Evolutionary conservation across 164 flowering plant genomes (phyloP).

Genomic region (Houttuynia cordata): DNA sequence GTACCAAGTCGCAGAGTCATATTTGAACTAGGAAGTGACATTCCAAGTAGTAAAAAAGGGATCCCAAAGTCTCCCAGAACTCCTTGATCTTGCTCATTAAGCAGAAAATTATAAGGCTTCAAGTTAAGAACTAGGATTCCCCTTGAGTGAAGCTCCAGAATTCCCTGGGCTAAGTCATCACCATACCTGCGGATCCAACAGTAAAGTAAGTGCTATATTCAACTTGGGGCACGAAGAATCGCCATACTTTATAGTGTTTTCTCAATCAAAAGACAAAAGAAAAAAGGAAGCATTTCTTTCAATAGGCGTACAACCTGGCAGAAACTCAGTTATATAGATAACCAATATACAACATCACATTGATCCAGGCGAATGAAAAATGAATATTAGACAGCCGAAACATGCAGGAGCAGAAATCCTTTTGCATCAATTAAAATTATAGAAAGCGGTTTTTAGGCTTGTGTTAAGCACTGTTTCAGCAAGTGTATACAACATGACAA

Average conservation of each 20-base stretch:
- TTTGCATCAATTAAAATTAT: too few species aligned
- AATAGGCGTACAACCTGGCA: neutral
- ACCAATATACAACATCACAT: neutral
- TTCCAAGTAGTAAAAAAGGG: slow-evolving; percentile 56
- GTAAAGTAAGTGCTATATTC: neutral
- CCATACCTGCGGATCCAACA: slow-evolving; percentile 48
- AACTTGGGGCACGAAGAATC: neutral
- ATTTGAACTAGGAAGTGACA: slow-evolving; percentile 44
- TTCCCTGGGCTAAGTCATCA: slow-evolving; percentile 53
- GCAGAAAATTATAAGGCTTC: slow-evolving; percentile 77
- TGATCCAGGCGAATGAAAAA: too few species aligned
- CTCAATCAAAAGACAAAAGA: neutral
- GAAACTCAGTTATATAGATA: neutral
- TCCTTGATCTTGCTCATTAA: slow-evolving; percentile 51
- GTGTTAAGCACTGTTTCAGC: too few species aligned
- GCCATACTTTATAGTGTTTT: neutral
- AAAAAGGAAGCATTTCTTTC: neutral
- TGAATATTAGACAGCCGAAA: too few species aligned
- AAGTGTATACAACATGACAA: too few species aligned
- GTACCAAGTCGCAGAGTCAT: slow-evolving; percentile 56
- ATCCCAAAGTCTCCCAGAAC: slow-evolving; percentile 74
- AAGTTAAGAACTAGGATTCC: slow-evolving; percentile 66
- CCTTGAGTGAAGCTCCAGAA: slow-evolving; percentile 56
- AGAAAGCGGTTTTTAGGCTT: too few species aligned
- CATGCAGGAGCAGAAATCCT: too few species aligned